A percentile compares a stretch with the other conserved stretches of the same genome.
Evolutionary conservation across 1,139 yeast genomes (phyloP).

Genomic region (Candida pseudoviswanathii): DNA sequence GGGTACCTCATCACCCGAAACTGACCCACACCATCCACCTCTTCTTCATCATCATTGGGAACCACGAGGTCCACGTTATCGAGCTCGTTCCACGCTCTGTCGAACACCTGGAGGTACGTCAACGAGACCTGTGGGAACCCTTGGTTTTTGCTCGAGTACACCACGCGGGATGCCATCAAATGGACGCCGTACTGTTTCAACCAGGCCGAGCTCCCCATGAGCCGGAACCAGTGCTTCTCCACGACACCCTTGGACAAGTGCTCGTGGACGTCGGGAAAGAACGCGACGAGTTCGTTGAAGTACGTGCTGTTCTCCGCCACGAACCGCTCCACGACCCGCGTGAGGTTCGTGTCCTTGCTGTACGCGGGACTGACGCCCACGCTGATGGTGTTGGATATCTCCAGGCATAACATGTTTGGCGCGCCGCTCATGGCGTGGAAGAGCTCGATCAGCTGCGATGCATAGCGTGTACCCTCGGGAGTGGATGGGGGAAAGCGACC

Average conservation of each 20-base stretch:
- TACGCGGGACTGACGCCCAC: conserved; percentile 2
- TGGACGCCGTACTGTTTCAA: conserved; percentile 43
- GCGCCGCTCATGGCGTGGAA: not conserved
- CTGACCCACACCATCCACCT: not conserved
- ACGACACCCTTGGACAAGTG: conserved; percentile 30
- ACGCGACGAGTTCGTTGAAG: conserved; percentile 27
- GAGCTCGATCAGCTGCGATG: not conserved
- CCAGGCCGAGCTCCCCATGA: conserved; percentile 46
- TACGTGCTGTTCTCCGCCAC: conserved; percentile 16
- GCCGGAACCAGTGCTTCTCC: conserved; percentile 37
- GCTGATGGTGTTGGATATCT: not conserved
- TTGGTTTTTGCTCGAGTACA: conserved; percentile 33
- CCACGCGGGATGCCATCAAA: conserved; percentile 35
- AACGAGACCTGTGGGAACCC: conserved; percentile 36
- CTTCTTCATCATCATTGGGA: conserved; percentile 23
- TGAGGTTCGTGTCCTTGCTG: conserved; percentile 14
- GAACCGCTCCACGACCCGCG: conserved; percentile 15
- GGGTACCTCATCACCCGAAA: conserved; percentile 25
- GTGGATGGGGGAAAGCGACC: not conserved
- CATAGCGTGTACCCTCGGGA: not conserved
- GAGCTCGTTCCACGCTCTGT: conserved; percentile 42
- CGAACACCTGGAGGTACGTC: conserved; percentile 39
- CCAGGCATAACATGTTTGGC: not conserved
- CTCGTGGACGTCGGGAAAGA: conserved; percentile 26
- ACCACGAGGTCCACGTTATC: conserved; percentile 33